A percentile compares a stretch with the other conserved stretches of the same genome.
These are phyloP conservation scores for Candida pseudoglaebosa DNA, from an alignment of 805 yeast genomes.

Conservation along the genomic window DNA sequence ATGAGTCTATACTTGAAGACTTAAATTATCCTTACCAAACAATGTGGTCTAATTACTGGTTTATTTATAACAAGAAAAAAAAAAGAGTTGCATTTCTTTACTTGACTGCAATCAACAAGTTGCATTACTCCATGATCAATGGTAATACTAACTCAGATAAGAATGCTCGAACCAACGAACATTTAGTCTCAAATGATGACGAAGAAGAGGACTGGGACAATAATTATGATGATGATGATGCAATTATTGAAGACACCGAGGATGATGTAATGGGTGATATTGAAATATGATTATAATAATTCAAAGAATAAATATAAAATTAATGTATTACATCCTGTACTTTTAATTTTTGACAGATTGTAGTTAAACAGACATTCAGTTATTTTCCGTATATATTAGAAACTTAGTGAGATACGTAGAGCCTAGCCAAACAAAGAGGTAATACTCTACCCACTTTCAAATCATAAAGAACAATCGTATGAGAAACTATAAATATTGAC, in stretches of 20 bases:
- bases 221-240: conserved; percentile 23
- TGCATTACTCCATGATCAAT: conserved; percentile 33
- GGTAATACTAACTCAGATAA: conserved; percentile 11
- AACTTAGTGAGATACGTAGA: no score
- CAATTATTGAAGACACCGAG: conserved; percentile 18
- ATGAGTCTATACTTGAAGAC: conserved; percentile 61
- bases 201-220: conserved; percentile 25
- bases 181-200: conserved; percentile 23
- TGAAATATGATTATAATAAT: conserved; percentile 22
- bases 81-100: conserved; percentile 88
- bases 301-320: no score
- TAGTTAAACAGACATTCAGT: no score
- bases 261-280: conserved; percentile 36
- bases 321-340: background rate
- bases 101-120: conserved; percentile 47
- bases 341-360: background rate
- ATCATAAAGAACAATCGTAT: no score
- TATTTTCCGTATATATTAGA: no score
- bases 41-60: conserved; percentile 82
- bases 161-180: conserved; percentile 17
- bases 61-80: conserved; percentile 83
- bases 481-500: no score
- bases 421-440: no score
- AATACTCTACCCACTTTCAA: no score
- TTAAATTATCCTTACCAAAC: conserved; percentile 43